Conservation (phyloP, 306 rosid genomes). For the Vigna mungo region DNA sequence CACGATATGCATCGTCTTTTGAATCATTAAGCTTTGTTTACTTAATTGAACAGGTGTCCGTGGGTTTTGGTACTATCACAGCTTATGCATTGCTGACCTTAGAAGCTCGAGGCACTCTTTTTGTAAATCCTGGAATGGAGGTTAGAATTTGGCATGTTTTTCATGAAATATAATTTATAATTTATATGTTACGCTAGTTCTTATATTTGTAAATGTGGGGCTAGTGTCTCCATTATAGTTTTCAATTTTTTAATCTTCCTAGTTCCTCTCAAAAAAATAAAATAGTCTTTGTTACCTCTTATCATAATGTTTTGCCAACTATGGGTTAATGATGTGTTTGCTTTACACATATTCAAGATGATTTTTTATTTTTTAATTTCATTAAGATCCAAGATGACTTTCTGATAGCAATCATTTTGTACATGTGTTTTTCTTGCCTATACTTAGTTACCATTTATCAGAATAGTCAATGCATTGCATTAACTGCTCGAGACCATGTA, state of each 20-base stretch:
- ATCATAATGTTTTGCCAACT: slow-evolving; percentile 20
- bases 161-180: slow-evolving; percentile 10
- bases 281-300: neutral
- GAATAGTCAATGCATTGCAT: slow-evolving; percentile 16
- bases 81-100: slow-evolving; percentile 82
- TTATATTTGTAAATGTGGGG: slow-evolving; percentile 10
- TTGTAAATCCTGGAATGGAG: slow-evolving; percentile 94
- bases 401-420: neutral
- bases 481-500: slow-evolving; percentile 7
- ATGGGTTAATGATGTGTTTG: slow-evolving; percentile 24
- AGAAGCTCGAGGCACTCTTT: slow-evolving; percentile 96
- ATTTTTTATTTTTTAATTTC: neutral
- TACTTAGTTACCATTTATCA: slow-evolving; percentile 15
- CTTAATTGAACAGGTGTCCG: slow-evolving; percentile 70
- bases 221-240: slow-evolving; percentile 15
- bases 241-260: neutral
- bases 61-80: slow-evolving; percentile 88
- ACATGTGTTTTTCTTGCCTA: slow-evolving; percentile 1
- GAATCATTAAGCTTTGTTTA: neutral
- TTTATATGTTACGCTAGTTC: neutral
- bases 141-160: slow-evolving; percentile 53
- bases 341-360: slow-evolving; percentile 15
- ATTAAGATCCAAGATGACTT: slow-evolving; percentile 1
- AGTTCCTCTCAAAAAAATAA: neutral
- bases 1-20: neutral